Evolutionary conservation across 2,329 filamentous ascomycete genomes (phyloP), one percentile per base, ranked within the genome.

Genomic region (Fusarium veterinarium): DNA sequence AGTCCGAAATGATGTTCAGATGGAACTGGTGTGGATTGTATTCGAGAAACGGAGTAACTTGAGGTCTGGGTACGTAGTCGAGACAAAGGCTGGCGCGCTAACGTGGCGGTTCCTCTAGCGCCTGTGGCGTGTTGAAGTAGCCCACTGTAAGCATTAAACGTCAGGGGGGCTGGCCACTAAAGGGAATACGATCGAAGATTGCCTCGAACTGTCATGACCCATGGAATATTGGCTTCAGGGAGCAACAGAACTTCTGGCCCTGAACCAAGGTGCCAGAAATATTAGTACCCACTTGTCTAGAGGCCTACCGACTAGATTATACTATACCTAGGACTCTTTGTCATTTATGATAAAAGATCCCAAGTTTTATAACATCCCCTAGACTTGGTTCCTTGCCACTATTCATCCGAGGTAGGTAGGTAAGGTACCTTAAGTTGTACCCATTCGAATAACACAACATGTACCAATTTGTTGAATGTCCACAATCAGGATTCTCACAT

Each of bases 61-160:
- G 19, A 44, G 40, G 66, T 53, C 28, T 55, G 60, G 56, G 57
- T 60, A 57, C 20, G 66, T 59, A 70, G 51, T 52, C 17, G 41
- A 62, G 44, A 37, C 48, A 16, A 66, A 56, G 51, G 60, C 60
- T 61, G 60, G 46, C 56, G 60, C 63, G 71, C 74, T 76, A 77
- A 73, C 61, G 73, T 74, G 68, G 72, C 65, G 69, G 73, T 66
- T 75, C 62, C 45, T 73, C 63, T 75, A 74, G 73, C 67, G 68
- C 67, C 57, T 76, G 71, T 74, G 64, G 75, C 66, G 67, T 69
- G 60, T 70, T 65, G 25, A 56, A 52, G 64, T 28, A 75, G 38
- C 45, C 60, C 60, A 67, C 72, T 76, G 69, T 48, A 69, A 49
- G 31, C 57, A 72, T 61, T 52, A 48, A 57, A 44, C 38, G 30